These are phyloP conservation scores for Salicornia ramosissima DNA, from an alignment of 148 eudicot genomes.

Conservation along the genomic window DNA sequence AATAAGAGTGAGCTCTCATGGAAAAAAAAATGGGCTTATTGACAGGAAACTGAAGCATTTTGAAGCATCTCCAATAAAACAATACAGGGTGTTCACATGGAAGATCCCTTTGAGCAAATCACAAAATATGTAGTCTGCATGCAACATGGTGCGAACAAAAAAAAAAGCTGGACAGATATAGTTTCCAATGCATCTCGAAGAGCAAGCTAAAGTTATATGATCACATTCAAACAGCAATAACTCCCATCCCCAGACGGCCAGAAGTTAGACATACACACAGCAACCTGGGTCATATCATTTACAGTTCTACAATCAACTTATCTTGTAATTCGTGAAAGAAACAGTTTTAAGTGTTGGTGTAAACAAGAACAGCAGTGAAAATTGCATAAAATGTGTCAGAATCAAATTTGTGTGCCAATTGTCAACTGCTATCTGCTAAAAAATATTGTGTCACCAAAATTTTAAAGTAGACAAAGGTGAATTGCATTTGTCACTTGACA, in stretches of 20 bases:
- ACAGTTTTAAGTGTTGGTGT: background rate
- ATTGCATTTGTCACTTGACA: too few relatives aligned
- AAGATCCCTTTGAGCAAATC: background rate
- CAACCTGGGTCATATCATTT: background rate
- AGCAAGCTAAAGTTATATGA: background rate
- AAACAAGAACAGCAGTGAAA: too few relatives aligned
- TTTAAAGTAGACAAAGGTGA: too few relatives aligned
- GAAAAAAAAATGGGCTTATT: background rate
- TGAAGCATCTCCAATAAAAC: background rate
- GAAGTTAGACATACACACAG: background rate
- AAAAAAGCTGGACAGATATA: background rate
- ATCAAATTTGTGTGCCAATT: too few relatives aligned
- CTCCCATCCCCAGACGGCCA: background rate
- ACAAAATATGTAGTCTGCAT: slow-evolving; percentile 4
- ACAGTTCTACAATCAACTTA: too few relatives aligned
- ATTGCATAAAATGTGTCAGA: too few relatives aligned
- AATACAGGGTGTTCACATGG: background rate
- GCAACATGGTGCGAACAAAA: background rate
- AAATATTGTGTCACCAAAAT: too few relatives aligned
- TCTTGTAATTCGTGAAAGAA: background rate
- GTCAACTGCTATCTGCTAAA: too few relatives aligned
- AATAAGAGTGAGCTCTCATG: slow-evolving; percentile 13
- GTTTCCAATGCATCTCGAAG: background rate
- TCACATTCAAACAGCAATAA: background rate
- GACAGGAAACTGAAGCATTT: slow-evolving; percentile 7